Base-by-base conservation (phyloP, 768 basidiomycete species). In the Leccinum subgranulosum region DNA sequence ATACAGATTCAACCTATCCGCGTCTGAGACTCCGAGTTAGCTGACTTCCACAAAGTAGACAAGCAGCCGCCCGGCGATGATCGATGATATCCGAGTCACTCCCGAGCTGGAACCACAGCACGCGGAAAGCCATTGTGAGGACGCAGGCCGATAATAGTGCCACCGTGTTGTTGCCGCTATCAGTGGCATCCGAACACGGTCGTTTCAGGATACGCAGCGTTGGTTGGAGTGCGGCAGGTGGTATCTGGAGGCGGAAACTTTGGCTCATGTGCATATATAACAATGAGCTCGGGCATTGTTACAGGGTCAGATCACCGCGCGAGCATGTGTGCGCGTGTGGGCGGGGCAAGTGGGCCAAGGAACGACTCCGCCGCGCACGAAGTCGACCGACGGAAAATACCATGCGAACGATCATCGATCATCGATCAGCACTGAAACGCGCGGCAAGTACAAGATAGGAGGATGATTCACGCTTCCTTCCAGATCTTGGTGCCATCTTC, bases 231-330 rank as follows among this genome's bases (percentile, higher is more conserved):
- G 82, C 84, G 3, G 79, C 77, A 4, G 77, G 71, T 3, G 84
- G 84, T 1, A 23, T 3, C 23, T 23, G 77, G 81, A 2, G 86
- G 80, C 1, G 81, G 66, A 76, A 66, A 1, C 73, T 70, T 15
- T 73, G 67, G 10, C 74, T 63, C 8, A 77, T 75, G 55, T 14
- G 78, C 69, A 3, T 69, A 63, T 0, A 77, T 63, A 2, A 85
- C 73, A 49, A 89, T 70, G n/a, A 90, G 69, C 29, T 81, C 73
- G 1, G 88, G 88, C 88, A 90, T 90, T 12, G 87, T 88, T 88
- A 53, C 87, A 88, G 50, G 6, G 19, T 57, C 8, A 15, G 46
- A 45, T 39, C 3, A 17, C 23, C 19, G 31, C n/a, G n/a, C n/a
- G n/a, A n/a, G n/a, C n/a, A n/a, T n/a, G n/a, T 14, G 51, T 19